These are phyloP conservation scores for Exobasidium rhododendri DNA, from an alignment of 1,284 basidiomycete species.

Conservation along the genomic window DNA sequence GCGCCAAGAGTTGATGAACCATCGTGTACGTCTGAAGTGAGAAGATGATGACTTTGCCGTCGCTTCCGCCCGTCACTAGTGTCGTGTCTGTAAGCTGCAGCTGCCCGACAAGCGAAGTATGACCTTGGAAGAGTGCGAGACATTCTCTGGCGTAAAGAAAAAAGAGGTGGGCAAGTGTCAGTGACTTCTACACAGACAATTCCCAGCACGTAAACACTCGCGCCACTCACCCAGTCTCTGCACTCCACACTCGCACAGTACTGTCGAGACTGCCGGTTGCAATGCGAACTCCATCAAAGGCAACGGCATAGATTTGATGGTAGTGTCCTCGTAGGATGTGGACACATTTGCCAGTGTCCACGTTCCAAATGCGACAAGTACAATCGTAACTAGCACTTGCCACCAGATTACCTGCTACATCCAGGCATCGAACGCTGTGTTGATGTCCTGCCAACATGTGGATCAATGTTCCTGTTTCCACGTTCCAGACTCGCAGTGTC, in stretches of 20 bases:
- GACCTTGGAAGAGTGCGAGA: conserved; percentile 81
- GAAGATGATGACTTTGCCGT: conserved; percentile 89
- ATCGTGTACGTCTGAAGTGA: conserved; percentile 64
- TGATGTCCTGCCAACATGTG: conserved; percentile 75
- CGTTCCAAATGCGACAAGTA: conserved; percentile 58
- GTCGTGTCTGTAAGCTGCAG: conserved; percentile 72
- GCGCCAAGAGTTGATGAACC: conserved; percentile 57
- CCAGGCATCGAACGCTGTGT: conserved; percentile 80
- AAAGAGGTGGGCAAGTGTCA: neutral
- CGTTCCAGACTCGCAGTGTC: conserved; percentile 88
- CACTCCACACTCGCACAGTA: conserved; percentile 52
- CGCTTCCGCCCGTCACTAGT: conserved; percentile 86
- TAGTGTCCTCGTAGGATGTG: conserved; percentile 83
- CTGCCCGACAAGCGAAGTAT: conserved; percentile 90
- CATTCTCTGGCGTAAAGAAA: conserved; percentile 63
- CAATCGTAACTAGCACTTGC: conserved; percentile 88
- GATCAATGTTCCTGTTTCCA: conserved; percentile 70
- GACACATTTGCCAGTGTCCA: conserved; percentile 64
- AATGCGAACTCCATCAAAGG: conserved; percentile 80
- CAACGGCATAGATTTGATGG: conserved; percentile 88
- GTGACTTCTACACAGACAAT: conserved; percentile 2
- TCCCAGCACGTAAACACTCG: conserved; percentile 80
- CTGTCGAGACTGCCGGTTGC: conserved; percentile 74
- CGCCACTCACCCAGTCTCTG: conserved; percentile 71
- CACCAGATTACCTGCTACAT: conserved; percentile 74